Conservation (phyloP, 2,329 filamentous ascomycete species). For the Phialophora expanda region DNA sequence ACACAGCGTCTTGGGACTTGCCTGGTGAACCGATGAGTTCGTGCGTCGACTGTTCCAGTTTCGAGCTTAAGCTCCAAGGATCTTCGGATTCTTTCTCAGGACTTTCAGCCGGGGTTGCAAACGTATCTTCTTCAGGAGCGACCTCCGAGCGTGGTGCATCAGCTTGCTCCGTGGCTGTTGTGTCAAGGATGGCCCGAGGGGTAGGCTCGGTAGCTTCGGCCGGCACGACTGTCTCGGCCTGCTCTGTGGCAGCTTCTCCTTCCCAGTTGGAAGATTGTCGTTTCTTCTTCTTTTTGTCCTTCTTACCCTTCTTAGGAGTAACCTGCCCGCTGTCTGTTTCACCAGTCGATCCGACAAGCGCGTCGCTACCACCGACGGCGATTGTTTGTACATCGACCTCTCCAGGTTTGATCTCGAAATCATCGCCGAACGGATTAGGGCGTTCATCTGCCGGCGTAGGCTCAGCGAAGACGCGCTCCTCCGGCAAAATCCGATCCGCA, state of each 20-base stretch:
- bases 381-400: background rate
- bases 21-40: background rate
- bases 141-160: background rate
- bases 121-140: background rate
- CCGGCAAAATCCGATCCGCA: background rate
- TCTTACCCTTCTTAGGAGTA: constrained; percentile 31
- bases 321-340: constrained; percentile 17
- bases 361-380: background rate
- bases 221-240: background rate
- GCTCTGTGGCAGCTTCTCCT: background rate
- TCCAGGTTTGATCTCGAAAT: constrained; percentile 24
- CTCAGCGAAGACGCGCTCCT: background rate
- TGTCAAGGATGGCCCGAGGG: background rate
- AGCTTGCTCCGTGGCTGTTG: background rate
- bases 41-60: constrained; percentile 23
- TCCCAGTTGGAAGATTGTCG: constrained; percentile 16
- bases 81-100: constrained; percentile 17
- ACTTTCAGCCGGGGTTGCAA: constrained; percentile 3
- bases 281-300: constrained; percentile 35
- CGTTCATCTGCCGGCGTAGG: background rate
- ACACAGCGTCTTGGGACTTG: background rate
- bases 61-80: constrained; percentile 11
- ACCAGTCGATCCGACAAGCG: background rate
- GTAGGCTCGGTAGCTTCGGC: background rate
- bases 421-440: constrained; percentile 33